These are phyloP conservation scores for Punctularia strigosozonata DNA, from an alignment of 768 basidiomycete genomes.

Conservation along the genomic window DNA sequence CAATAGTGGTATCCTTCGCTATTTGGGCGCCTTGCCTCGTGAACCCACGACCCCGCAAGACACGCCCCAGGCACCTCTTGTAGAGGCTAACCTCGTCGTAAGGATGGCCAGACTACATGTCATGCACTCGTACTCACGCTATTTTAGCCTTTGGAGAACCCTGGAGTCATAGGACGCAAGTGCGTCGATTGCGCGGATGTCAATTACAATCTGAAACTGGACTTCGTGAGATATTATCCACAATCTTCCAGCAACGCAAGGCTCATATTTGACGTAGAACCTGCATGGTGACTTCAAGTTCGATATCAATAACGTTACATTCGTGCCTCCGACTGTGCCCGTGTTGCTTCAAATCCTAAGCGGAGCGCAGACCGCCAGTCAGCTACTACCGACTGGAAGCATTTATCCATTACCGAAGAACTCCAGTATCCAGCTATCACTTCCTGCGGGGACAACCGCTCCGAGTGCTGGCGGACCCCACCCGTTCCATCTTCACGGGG, in stretches of 20 bases:
- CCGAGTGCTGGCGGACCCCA: conserved; percentile 11
- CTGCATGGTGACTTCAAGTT: no score
- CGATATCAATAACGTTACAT: no score
- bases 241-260: no score
- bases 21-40: conserved; percentile 2
- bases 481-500: conserved; percentile 30
- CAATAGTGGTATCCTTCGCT: conserved; percentile 7
- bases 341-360: conserved; percentile 49
- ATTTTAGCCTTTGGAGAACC: conserved; percentile 8
- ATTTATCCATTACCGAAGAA: conserved; percentile 36
- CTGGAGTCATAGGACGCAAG: conserved; percentile 5
- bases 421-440: conserved; percentile 32
- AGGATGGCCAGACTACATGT: no score
- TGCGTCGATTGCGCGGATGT: conserved; percentile 5
- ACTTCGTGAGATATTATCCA: no score
- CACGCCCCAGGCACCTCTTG: no score
- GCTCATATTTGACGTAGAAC: no score
- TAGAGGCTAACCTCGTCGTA: no score
- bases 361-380: conserved; percentile 33
- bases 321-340: conserved; percentile 30
- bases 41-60: conserved; percentile 6
- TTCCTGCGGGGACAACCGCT: conserved; percentile 25
- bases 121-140: no score
- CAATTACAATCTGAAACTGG: conserved; percentile 8
- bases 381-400: conserved; percentile 36